Evolutionary conservation across 176 grass and related monocot species (phyloP).

Genomic region (Bonia amplexicaulis): DNA sequence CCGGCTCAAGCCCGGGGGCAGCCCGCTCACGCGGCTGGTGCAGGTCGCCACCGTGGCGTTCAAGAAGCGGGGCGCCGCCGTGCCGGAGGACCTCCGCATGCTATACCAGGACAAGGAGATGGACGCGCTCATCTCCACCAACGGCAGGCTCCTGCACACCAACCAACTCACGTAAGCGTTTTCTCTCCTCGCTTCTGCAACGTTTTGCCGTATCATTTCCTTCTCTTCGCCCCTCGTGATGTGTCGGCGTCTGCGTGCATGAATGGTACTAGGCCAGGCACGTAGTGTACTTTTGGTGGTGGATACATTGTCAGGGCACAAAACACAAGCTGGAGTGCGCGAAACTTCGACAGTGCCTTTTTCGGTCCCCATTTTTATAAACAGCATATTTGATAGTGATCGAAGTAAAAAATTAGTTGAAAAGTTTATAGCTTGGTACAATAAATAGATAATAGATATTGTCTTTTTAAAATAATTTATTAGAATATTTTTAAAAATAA

Average conservation of each 20-base stretch:
- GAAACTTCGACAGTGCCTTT: background rate
- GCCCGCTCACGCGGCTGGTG: slow-evolving; percentile 48
- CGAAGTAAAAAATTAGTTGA: too few relatives aligned
- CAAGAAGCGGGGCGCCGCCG: slow-evolving; percentile 33
- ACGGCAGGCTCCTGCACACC: slow-evolving; percentile 27
- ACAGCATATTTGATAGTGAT: too few relatives aligned
- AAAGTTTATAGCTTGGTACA: too few relatives aligned
- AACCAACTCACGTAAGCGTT: background rate
- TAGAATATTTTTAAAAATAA: too few relatives aligned
- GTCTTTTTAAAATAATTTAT: too few relatives aligned
- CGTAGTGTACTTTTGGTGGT: slow-evolving; percentile 19
- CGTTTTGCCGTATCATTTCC: background rate
- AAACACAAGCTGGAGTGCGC: too few relatives aligned
- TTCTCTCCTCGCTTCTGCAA: background rate
- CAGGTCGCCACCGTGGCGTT: slow-evolving; percentile 45
- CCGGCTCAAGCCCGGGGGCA: slow-evolving; percentile 33
- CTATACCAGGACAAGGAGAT: slow-evolving; percentile 67
- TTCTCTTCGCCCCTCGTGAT: background rate
- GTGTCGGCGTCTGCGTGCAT: background rate
- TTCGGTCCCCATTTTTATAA: too few relatives aligned
- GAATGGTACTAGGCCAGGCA: background rate
- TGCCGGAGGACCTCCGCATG: slow-evolving; percentile 40
- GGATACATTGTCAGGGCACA: background rate
- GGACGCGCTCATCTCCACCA: slow-evolving; percentile 58
- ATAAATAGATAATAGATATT: too few relatives aligned